Percentiles rank a stretch among this genome's conserved stretches.
These are phyloP conservation scores for Zea luxurians DNA, from an alignment of 176 grass and related monocot genomes.

Conservation along the genomic window DNA sequence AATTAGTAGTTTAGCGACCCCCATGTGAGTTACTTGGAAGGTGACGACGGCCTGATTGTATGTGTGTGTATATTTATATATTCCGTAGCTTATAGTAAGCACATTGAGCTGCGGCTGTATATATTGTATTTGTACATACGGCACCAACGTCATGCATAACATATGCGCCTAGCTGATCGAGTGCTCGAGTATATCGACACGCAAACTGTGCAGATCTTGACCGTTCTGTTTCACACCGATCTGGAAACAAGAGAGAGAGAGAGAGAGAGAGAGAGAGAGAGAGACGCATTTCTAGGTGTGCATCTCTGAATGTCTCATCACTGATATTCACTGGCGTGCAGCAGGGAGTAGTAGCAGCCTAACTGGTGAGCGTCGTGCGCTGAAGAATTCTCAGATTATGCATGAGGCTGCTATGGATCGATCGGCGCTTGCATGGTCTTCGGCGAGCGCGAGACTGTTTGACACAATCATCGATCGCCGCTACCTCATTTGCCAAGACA, in stretches of 20 bases:
- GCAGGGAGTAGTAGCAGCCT: neutral
- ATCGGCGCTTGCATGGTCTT: too few relatives aligned
- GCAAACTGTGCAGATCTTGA: constrained; percentile 33
- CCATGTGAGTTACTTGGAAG: constrained; percentile 36
- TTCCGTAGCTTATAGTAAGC: neutral
- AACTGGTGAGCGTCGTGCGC: neutral
- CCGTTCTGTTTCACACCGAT: constrained; percentile 22
- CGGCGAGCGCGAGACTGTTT: too few relatives aligned
- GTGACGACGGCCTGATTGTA: neutral
- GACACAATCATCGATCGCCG: too few relatives aligned
- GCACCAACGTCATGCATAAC: neutral
- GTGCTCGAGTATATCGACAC: neutral
- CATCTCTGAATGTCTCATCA: neutral
- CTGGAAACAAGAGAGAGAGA: neutral
- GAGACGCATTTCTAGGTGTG: neutral
- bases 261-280: too few relatives aligned
- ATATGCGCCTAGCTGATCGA: neutral
- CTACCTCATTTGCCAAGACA: too few relatives aligned
- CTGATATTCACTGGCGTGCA: neutral
- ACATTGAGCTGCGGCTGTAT: neutral
- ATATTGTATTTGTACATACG: neutral
- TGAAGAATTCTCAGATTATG: neutral
- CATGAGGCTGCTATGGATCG: too few relatives aligned
- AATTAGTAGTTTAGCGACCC: constrained; percentile 12
- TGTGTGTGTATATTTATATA: too few relatives aligned